A percentile compares a stretch with the other conserved stretches of the same genome.
Conservation (phyloP, 2,329 filamentous ascomycete genomes). For the Neofusicoccum sp. region DNA sequence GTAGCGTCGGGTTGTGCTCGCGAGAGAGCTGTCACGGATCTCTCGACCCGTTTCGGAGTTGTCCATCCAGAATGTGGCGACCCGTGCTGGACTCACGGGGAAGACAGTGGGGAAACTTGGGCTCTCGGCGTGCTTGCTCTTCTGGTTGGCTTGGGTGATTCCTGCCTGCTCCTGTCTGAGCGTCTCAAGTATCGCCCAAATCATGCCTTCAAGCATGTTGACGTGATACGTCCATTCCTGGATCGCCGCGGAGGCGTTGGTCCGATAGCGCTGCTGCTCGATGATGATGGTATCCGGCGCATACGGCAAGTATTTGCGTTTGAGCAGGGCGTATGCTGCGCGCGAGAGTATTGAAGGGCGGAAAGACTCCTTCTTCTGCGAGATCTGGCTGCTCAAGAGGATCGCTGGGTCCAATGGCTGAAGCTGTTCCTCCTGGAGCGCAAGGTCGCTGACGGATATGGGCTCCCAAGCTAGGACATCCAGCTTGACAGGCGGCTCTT, state of each 20-base stretch:
- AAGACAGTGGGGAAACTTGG: constrained; percentile 21
- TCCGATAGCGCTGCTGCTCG: constrained; percentile 63
- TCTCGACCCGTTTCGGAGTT: constrained; percentile 9
- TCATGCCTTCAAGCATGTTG: constrained; percentile 78
- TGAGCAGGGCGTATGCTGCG: constrained; percentile 56
- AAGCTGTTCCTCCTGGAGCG: not conserved
- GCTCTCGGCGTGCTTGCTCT: not conserved
- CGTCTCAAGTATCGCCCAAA: constrained; percentile 67
- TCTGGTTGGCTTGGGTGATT: not conserved
- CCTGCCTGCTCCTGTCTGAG: constrained; percentile 42
- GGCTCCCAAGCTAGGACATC: constrained; percentile 14
- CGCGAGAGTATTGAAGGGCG: constrained; percentile 53
- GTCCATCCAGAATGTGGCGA: constrained; percentile 35
- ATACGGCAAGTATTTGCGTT: constrained; percentile 49
- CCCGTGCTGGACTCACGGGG: constrained; percentile 37
- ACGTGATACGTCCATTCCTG: constrained; percentile 82
- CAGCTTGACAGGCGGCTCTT: not conserved
- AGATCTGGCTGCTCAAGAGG: not conserved
- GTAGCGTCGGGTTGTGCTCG: not conserved
- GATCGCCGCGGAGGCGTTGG: constrained; percentile 61
- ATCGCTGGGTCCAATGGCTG: not conserved
- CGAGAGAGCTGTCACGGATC: not conserved
- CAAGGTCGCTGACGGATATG: constrained; percentile 10
- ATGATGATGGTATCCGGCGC: constrained; percentile 70
- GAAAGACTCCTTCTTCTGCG: constrained; percentile 44